Conservation (phyloP, 371 early-diverging fungal genomes). For the Dinochytrium kinnereticum region DNA sequence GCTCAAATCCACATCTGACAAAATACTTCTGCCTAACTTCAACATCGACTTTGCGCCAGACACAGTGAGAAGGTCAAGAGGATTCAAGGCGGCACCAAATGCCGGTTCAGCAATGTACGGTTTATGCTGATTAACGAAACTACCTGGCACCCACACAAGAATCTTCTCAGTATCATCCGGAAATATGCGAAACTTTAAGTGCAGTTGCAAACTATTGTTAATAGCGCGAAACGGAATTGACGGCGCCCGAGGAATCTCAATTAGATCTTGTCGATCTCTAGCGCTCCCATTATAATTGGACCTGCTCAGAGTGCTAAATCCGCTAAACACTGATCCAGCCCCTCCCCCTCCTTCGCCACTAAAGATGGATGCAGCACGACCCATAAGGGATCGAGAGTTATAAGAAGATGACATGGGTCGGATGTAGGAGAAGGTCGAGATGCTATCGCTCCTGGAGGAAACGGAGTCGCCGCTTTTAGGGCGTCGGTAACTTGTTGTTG, state of each 20-base stretch:
- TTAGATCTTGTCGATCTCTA: slow-evolving; percentile 1
- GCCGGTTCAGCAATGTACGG: slow-evolving; percentile 27
- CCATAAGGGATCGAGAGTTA: neutral
- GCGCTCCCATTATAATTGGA: neutral
- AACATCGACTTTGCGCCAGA: slow-evolving; percentile 15
- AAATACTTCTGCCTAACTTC: slow-evolving; percentile 1
- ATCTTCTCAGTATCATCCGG: slow-evolving; percentile 39
- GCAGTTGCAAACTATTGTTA: slow-evolving; percentile 47
- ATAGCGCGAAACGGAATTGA: slow-evolving; percentile 43
- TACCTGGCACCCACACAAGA: slow-evolving; percentile 45
- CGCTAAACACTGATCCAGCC: slow-evolving; percentile 31
- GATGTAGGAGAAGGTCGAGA: slow-evolving; percentile 22
- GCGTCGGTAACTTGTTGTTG: slow-evolving; percentile 10
- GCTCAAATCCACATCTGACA: slow-evolving; percentile 4
- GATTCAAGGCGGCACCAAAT: neutral
- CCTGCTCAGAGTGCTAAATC: slow-evolving; percentile 18
- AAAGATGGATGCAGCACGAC: neutral
- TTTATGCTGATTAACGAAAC: slow-evolving; percentile 38
- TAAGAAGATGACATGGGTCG: slow-evolving; percentile 15
- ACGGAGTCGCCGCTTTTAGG: slow-evolving; percentile 17
- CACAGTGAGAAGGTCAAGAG: slow-evolving; percentile 4
- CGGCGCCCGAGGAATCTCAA: slow-evolving; percentile 38
- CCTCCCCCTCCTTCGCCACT: slow-evolving; percentile 5
- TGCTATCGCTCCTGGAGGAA: slow-evolving; percentile 12
- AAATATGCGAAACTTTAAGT: slow-evolving; percentile 43